These are phyloP conservation scores for Dorcoceras hygrometricum DNA, from an alignment of 257 asterid species.

Conservation along the genomic window DNA sequence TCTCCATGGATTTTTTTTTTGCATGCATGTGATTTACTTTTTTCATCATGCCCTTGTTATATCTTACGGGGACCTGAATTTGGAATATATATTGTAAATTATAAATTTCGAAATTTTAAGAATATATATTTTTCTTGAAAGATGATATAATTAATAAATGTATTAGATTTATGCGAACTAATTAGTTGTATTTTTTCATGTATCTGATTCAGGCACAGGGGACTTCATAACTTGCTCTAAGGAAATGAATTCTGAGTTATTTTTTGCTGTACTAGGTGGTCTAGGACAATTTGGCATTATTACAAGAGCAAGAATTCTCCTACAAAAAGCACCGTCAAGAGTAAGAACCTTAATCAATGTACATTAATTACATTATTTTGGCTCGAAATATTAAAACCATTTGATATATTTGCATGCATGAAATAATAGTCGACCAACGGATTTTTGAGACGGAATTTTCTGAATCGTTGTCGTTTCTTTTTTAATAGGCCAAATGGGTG, in stretches of 20 bases:
- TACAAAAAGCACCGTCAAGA: slow-evolving; percentile 18
- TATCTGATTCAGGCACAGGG: slow-evolving; percentile 20
- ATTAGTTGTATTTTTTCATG: not conserved
- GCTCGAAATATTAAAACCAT: not conserved
- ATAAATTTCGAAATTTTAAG: no score
- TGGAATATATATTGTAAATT: no score
- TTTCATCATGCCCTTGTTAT: not conserved
- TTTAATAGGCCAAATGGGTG: slow-evolving; percentile 48
- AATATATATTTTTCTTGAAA: no score
- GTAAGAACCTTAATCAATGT: not conserved
- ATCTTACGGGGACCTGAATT: not conserved
- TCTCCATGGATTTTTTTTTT: not conserved
- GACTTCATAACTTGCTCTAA: slow-evolving; percentile 20
- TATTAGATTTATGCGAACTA: not conserved
- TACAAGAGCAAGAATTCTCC: slow-evolving; percentile 21
- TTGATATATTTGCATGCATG: no score
- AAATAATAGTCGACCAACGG: slow-evolving; percentile 4
- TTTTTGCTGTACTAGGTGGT: slow-evolving; percentile 23
- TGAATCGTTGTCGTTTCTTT: no score
- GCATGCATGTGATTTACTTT: no score
- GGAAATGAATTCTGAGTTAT: slow-evolving; percentile 7
- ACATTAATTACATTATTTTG: no score
- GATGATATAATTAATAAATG: no score
- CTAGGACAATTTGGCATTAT: slow-evolving; percentile 26
- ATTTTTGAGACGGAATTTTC: no score